These are phyloP conservation scores for rapeseed (Brassica napus) DNA, from an alignment of 345 rosid genomes.

Conservation along the genomic window DNA sequence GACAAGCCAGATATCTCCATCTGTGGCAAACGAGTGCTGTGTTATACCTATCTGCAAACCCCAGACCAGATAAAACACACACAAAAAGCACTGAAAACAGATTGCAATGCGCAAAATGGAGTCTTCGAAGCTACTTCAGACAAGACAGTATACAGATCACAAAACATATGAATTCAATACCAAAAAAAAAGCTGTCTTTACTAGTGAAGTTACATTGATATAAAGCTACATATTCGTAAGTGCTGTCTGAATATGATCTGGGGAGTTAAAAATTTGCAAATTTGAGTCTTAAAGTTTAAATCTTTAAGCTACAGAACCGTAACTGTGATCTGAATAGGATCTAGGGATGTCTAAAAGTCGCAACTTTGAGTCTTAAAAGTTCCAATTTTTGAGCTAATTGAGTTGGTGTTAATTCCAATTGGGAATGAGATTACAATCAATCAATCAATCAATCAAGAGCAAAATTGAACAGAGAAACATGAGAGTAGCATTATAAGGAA, in stretches of 20 bases:
- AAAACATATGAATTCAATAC: background rate
- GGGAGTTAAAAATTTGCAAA: too few species aligned
- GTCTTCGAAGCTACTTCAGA: background rate
- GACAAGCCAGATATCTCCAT: conserved; percentile 94
- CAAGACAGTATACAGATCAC: background rate
- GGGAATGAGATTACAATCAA: too few species aligned
- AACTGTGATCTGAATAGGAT: background rate
- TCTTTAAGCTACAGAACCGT: background rate
- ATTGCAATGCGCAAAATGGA: background rate
- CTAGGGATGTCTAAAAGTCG: background rate
- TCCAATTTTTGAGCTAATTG: background rate
- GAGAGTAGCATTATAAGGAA: background rate
- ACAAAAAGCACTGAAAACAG: background rate
- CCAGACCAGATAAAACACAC: conserved; percentile 50
- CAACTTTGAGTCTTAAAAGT: background rate
- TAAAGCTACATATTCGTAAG: background rate
- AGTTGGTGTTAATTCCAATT: background rate
- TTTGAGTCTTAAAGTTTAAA: too few species aligned
- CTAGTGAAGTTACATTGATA: background rate
- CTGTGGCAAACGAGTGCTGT: conserved; percentile 99
- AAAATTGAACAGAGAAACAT: conserved; percentile 6
- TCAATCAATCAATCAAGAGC: background rate
- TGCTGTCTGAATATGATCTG: too few species aligned
- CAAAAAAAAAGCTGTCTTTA: background rate
- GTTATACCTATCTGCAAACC: conserved; percentile 99